Evolutionary conservation across 2,329 filamentous ascomycete genomes (phyloP), one percentile per base, ranked within the genome.

Genomic region (Ophiostoma piceae): DNA sequence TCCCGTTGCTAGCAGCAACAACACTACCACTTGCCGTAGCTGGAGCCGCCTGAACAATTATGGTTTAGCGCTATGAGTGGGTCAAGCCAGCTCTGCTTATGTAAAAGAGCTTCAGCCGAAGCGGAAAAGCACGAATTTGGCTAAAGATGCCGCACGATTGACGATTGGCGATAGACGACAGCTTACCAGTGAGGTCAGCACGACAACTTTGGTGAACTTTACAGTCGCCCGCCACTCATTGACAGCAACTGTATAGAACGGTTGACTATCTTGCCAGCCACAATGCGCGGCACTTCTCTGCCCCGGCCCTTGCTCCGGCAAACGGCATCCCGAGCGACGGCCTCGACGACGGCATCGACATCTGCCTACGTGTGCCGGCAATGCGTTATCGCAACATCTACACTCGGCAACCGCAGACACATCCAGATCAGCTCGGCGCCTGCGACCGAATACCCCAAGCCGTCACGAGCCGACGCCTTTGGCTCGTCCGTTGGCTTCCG

Each of bases 401-500:
- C 19, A 12, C 9, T 11, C 19, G 26, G 19, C 65, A 41, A 68
- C 66, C 29, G 65, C 8, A 70, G 88, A 76, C 77, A 80, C 68
- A 87, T 90, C 66, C 87, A 88, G 76, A 88, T 90, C 80, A 87
- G 84, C 77, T 82, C 87, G 68, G 81, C 85, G 69, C 86, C 87
- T 43, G 86, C 84, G 70, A 86, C 83, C 47, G 84, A 87, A 72
- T 81, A 84, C 67, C 82, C 85, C 68, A 79, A 78, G 68, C 67
- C 67, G 32, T 77, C 81, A 64, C 79, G 79, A 71, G 80, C 81
- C 73, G 87, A 89, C 81, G 83, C 83, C 57, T 87, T 89, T 74
- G 84, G 85, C 73, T 76, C 80, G 71, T 39, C 62, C 3, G 80
- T 81, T 72, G 76, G 78, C 19, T 77, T 78, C 32, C 79, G 82